Percentiles rank a stretch among this genome's conserved stretches.
These are phyloP conservation scores for Adiantum capillusveneris DNA, from an alignment of 75 land plant genomes.

Conservation along the genomic window DNA sequence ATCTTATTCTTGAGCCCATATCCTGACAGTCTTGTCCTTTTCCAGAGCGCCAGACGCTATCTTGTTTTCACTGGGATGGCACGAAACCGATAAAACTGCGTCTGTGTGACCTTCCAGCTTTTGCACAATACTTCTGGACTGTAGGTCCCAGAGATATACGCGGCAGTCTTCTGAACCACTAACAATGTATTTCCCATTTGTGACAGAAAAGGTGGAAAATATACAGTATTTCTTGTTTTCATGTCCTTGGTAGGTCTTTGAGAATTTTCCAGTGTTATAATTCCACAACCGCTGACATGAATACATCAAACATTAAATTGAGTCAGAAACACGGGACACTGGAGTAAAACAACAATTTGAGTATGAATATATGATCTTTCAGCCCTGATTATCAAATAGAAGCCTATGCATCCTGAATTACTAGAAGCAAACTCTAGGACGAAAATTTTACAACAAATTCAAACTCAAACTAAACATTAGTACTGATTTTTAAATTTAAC, in stretches of 20 bases:
- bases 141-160: conserved; percentile 88
- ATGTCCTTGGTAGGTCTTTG: conserved; percentile 89
- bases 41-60: conserved; percentile 87
- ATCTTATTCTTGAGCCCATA: conserved; percentile 73
- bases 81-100: conserved; percentile 67
- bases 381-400: no score
- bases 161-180: conserved; percentile 88
- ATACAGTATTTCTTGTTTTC: conserved; percentile 70
- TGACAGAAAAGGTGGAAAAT: conserved; percentile 79
- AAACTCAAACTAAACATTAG: no score
- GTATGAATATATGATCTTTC: no score
- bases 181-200: conserved; percentile 86
- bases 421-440: no score
- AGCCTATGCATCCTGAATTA: no score
- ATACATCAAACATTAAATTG: not conserved
- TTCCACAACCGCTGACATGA: conserved; percentile 81
- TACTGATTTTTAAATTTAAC: no score
- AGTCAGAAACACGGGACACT: no score
- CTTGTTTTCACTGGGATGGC: conserved; percentile 78
- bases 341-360: no score
- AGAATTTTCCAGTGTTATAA: conserved; percentile 59
- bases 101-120: conserved; percentile 91
- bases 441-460: no score
- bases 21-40: conserved; percentile 67
- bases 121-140: conserved; percentile 59